Evolutionary conservation across 257 asterid genomes (phyloP), one percentile per base, ranked within the genome.

Genomic region (Mitragyna speciosa): DNA sequence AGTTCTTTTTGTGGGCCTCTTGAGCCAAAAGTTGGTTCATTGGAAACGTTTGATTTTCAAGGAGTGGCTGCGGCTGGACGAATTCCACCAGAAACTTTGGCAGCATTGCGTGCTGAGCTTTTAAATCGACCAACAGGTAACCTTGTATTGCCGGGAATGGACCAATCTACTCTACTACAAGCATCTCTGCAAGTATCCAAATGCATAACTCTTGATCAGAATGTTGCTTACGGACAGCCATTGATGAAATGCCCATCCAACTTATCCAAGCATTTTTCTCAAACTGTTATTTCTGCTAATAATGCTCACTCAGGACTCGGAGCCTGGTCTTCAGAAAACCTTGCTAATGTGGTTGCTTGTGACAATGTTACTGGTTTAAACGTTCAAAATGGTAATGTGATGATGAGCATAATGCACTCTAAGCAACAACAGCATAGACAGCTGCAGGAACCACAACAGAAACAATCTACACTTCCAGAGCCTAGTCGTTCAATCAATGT

Each of bases 41-140:
- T 92, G 41, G 92, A 90, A 82, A 85, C 89, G 82, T 88, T 84
- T 76, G 97, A 89, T 80, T 79, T 91, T 77, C 97, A 91, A 82
- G 90, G 93, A 52, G 84, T 89, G 86, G 92, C 90, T 59, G 90
- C 91, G 72, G 88, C 96, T 79, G 94, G 92, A 48, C 91, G 87
- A 78, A 84, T 92, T 87, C 86, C 96, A 82, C 94, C 90, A 0
- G 90, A 91, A 79, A 85, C 94, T 76, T 78, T 93, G 80, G 89
- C 95, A 68, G 92, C 92, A 54, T 78, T 93, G 64, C 95, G 89
- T 75, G 91, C 89, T 61, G 96, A 93, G 85, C 79, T 93, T 85
- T 79, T 91, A 52, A 88, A 90, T 82, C 88, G 83, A 81, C 88
- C 96, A 15, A 26, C 87, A 3, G 86, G 90, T 61, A 90, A 76